These are phyloP conservation scores for Xylariaceae sp. DNA, from an alignment of 2,329 filamentous ascomycete genomes.

Conservation along the genomic window DNA sequence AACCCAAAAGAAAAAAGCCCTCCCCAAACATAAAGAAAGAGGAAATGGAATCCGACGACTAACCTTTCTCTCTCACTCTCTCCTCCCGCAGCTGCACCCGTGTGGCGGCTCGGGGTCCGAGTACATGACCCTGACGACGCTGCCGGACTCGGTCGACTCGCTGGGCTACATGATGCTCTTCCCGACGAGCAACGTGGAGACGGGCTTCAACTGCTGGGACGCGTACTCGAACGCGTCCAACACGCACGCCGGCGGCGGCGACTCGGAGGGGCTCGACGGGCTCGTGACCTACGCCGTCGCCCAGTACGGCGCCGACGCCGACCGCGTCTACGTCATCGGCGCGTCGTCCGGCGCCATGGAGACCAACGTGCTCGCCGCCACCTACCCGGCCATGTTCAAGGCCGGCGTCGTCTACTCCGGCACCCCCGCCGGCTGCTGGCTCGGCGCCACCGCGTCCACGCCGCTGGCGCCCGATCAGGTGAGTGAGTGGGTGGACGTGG, in stretches of 20 bases:
- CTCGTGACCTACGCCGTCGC: slow-evolving; percentile 48
- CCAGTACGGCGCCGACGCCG: slow-evolving; percentile 42
- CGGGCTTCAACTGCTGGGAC: slow-evolving; percentile 38
- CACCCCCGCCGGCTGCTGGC: slow-evolving; percentile 35
- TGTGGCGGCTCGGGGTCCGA: slow-evolving; percentile 40
- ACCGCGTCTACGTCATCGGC: slow-evolving; percentile 45
- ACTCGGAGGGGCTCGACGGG: slow-evolving; percentile 47
- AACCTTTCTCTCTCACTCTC: too few relatives aligned
- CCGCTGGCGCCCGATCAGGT: slow-evolving; percentile 26
- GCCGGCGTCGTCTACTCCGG: slow-evolving; percentile 37
- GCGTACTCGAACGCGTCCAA: slow-evolving; percentile 21
- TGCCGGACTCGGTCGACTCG: slow-evolving; percentile 40
- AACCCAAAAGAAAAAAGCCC: too few relatives aligned
- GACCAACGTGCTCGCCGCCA: slow-evolving; percentile 37
- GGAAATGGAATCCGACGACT: too few relatives aligned
- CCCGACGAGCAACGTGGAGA: slow-evolving; percentile 1
- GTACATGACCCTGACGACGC: slow-evolving; percentile 37
- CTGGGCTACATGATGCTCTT: slow-evolving; percentile 25
- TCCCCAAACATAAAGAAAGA: too few relatives aligned
- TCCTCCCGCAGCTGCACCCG: slow-evolving; percentile 34
- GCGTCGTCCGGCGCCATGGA: slow-evolving; percentile 38
- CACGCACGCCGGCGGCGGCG: slow-evolving; percentile 47
- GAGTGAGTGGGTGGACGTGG: too few relatives aligned
- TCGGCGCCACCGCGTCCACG: slow-evolving; percentile 17
- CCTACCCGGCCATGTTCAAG: slow-evolving; percentile 38